Conservation (phyloP, 192 early-diverging fungal species). For the Coemansia sp. region DNA sequence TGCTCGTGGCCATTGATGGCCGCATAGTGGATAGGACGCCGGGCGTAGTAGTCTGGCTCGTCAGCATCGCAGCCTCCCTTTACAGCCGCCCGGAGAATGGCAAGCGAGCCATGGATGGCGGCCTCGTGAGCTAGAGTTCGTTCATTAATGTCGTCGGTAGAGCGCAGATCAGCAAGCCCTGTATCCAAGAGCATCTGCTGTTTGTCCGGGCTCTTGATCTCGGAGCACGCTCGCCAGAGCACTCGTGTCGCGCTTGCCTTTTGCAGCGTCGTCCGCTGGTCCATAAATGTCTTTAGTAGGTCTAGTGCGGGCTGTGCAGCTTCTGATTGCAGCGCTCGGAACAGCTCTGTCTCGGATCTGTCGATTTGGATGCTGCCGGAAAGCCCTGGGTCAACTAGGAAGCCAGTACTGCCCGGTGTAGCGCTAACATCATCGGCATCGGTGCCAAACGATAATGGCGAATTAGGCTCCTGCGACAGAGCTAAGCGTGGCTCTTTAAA, state of each 20-base stretch:
- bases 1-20: constrained; percentile 84
- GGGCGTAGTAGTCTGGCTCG: constrained; percentile 83
- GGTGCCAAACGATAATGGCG: constrained; percentile 17
- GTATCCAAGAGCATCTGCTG: constrained; percentile 63
- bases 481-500: not conserved
- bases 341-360: constrained; percentile 44
- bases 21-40: constrained; percentile 90
- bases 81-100: constrained; percentile 61
- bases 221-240: constrained; percentile 50
- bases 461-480: not conserved
- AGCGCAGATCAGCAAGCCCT: constrained; percentile 71
- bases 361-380: constrained; percentile 41
- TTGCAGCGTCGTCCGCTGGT: constrained; percentile 43
- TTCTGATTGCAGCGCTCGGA: constrained; percentile 22
- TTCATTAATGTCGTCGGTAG: constrained; percentile 90
- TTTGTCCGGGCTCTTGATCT: constrained; percentile 34
- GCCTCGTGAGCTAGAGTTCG: constrained; percentile 87
- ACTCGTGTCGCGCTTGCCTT: constrained; percentile 37
- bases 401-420: constrained; percentile 11
- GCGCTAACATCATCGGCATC: not conserved
- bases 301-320: constrained; percentile 7
- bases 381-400: constrained; percentile 29
- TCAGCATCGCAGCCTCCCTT: constrained; percentile 44
- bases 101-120: constrained; percentile 75
- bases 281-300: constrained; percentile 13